These are phyloP conservation scores for Botryotinia calthae DNA, from an alignment of 2,329 filamentous ascomycete genomes.

Conservation along the genomic window DNA sequence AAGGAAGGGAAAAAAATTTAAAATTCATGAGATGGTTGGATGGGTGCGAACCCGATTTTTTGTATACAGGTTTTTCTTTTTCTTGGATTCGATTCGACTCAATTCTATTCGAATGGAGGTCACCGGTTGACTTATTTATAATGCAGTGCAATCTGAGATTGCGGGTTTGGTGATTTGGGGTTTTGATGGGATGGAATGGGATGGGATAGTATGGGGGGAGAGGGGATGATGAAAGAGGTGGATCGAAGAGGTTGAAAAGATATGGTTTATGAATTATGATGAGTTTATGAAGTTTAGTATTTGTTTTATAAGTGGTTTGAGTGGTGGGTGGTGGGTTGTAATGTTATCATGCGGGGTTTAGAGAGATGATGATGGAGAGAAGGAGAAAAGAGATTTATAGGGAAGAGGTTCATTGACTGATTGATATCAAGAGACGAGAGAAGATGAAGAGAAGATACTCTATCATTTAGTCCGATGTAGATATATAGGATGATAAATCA, in stretches of 20 bases:
- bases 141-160: not conserved
- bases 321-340: not conserved
- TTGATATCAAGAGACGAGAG: too few species aligned
- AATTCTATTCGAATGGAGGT: not conserved
- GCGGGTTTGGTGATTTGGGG: not conserved
- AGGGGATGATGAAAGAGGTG: not conserved
- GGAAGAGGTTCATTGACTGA: too few species aligned
- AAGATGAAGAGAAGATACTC: too few species aligned
- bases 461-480: too few species aligned
- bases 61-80: not conserved
- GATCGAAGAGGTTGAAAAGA: not conserved
- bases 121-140: not conserved
- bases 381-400: too few species aligned
- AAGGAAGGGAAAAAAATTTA: not conserved
- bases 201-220: too few species aligned
- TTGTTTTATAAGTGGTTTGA: not conserved
- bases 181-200: not conserved
- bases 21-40: not conserved
- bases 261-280: conserved; percentile 5
- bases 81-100: not conserved
- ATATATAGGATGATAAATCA: too few species aligned
- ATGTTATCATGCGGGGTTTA: not conserved
- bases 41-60: conserved; percentile 10
- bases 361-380: not conserved
- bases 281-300: not conserved